A percentile compares a stretch with the other conserved stretches of the same genome.
Evolutionary conservation across 495 filamentous ascomycete genomes (phyloP).

Genomic region (Daldinia caldariorum): DNA sequence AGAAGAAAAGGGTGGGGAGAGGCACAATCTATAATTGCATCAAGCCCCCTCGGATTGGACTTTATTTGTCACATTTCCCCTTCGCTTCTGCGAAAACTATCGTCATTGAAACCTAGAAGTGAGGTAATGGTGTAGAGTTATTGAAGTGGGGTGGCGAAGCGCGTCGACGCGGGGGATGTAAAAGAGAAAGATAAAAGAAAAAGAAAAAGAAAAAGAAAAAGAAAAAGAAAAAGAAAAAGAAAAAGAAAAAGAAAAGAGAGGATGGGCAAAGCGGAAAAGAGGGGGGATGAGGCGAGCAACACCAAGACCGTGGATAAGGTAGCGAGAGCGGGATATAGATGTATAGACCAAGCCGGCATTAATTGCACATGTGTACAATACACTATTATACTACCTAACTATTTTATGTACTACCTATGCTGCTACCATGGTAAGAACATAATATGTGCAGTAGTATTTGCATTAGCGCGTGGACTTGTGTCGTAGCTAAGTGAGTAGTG

Average conservation of each 20-base stretch:
- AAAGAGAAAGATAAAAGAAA: neutral
- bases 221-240: neutral
- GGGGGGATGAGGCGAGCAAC: slow-evolving; percentile 1
- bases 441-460: slow-evolving; percentile 6
- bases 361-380: slow-evolving; percentile 12
- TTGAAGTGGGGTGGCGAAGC: neutral
- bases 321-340: slow-evolving; percentile 15
- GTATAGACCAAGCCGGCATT: slow-evolving; percentile 21
- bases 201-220: neutral
- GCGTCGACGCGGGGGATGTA: neutral
- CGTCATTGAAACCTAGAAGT: slow-evolving; percentile 25
- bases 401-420: neutral
- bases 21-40: slow-evolving; percentile 3
- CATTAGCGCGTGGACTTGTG: slow-evolving; percentile 15
- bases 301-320: slow-evolving; percentile 40
- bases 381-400: no score
- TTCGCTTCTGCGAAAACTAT: slow-evolving; percentile 15
- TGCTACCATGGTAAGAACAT: no score
- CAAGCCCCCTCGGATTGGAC: slow-evolving; percentile 11
- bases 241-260: neutral
- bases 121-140: neutral
- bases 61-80: slow-evolving; percentile 27
- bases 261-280: neutral
- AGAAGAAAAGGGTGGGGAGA: neutral
- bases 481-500: no score